Evolutionary conservation across 2,329 filamentous ascomycete species (phyloP), one percentile per base, ranked within the genome.

Genomic region (Apiospora koreana): DNA sequence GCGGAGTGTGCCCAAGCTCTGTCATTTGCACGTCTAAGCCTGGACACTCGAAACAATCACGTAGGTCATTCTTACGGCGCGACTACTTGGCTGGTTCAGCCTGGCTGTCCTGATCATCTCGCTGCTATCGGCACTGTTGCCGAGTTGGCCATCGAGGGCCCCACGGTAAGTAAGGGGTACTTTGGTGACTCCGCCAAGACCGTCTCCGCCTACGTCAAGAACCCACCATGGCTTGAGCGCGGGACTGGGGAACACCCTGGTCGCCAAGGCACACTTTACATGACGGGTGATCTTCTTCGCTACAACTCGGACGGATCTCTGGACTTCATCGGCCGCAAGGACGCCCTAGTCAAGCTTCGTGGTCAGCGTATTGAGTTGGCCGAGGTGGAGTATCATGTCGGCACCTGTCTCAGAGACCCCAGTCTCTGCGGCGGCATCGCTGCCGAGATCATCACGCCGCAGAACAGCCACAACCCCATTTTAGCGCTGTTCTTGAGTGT

Each of bases 131-230:
- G 70, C 10, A 35, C 43, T 23, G 41, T 65, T 8, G 70, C 67
- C 18, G 70, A 71, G 42, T 68, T 71, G 12, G 65, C 28, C 48
- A 46, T 71, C 5, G 68, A 70, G 42, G 70, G 70, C 28, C 68
- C 70, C 5, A 46, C 69, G 18, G 70, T 71, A 21, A 42, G 50
- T 18, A 28, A 68, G n/a, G 71, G 71, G 8, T 72, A 72, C 68
- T 45, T 72, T 9, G 38, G 23, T 9, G 62, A 70, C 42, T 16
- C 38, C 6, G 31, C 45, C 25, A 70, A 69, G 64, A 72, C 71
- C 21, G 64, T 64, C 6, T 48, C 67, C n/a, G 62, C 62, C 18
- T 72, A 68, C 46, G 54, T 72, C 35, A 5, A 62, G 8, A 48
- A 71, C 25, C 70, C 70, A 6, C 9, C 38, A 31, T 71, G 70